phyloP scores from a whole-genome alignment of 2,329 filamentous ascomycete genomes.

The Drechmeria coniospora region DNA sequence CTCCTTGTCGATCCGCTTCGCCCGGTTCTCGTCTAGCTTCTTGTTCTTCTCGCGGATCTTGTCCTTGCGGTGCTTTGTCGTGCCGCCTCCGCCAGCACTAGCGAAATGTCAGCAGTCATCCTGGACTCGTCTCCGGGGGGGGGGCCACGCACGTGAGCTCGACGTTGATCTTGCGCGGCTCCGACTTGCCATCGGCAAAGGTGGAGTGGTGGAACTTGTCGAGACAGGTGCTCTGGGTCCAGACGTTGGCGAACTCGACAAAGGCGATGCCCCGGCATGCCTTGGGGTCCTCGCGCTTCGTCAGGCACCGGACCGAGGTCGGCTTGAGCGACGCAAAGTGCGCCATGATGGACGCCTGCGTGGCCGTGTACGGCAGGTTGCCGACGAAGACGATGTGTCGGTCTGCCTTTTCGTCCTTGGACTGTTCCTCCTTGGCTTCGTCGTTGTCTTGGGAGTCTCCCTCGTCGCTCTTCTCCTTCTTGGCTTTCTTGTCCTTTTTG shows the following conservation, averaged over 20 bases:
- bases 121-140: too few species aligned
- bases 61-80: conserved; percentile 52
- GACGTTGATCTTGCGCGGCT: conserved; percentile 70
- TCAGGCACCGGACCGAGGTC: conserved; percentile 46
- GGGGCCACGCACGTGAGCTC: conserved; percentile 58
- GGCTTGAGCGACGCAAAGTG: conserved; percentile 61
- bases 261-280: conserved; percentile 67
- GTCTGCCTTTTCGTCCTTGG: conserved; percentile 9
- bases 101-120: too few species aligned
- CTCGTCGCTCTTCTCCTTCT: conserved; percentile 11
- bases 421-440: conserved; percentile 7
- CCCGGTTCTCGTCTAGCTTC: conserved; percentile 57
- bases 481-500: conserved; percentile 8
- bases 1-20: conserved; percentile 31
- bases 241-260: conserved; percentile 74
- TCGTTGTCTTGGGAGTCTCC: conserved; percentile 7
- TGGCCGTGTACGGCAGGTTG: conserved; percentile 80
- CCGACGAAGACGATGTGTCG: conserved; percentile 30
- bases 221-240: conserved; percentile 84
- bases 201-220: conserved; percentile 78
- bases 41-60: conserved; percentile 79
- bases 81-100: conserved; percentile 77
- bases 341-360: conserved; percentile 46
- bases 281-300: conserved; percentile 44
- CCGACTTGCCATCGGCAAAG: conserved; percentile 43